phyloP scores from a whole-genome alignment of 208 protist species.

The Crithidia brevicula region DNA sequence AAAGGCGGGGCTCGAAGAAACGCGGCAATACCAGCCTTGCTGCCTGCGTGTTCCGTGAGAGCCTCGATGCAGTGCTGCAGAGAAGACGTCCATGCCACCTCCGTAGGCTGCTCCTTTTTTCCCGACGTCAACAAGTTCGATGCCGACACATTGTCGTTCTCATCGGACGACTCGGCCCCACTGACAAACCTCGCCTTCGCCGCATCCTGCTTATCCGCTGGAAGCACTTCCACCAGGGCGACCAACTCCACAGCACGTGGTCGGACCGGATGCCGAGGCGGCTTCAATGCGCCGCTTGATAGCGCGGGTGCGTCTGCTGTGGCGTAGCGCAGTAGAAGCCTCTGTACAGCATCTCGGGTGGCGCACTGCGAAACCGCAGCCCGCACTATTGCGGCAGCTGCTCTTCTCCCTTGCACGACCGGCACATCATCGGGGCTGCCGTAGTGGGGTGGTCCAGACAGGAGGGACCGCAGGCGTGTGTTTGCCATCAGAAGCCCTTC shows the following conservation, averaged over 20 bases:
- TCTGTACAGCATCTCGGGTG: constrained; percentile 18
- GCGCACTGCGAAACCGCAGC: constrained; percentile 23
- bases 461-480: not conserved
- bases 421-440: too few relatives aligned
- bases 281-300: too few relatives aligned
- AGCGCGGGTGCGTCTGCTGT: not conserved
- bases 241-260: constrained; percentile 11
- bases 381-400: constrained; percentile 9
- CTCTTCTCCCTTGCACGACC: not conserved
- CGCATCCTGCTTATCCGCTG: not conserved
- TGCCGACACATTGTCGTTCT: too few relatives aligned
- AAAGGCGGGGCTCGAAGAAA: too few relatives aligned
- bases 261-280: not conserved
- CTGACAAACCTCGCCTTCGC: not conserved
- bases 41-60: not conserved
- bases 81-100: not conserved
- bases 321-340: constrained; percentile 11
- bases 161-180: too few relatives aligned
- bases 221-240: constrained; percentile 16
- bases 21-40: too few relatives aligned
- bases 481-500: not conserved
- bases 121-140: too few relatives aligned
- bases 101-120: too few relatives aligned
- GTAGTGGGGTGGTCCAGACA: too few relatives aligned
- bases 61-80: not conserved